Evolutionary conservation across 2,329 filamentous ascomycete species (phyloP), one percentile per base, ranked within the genome.

Genomic region (Fusarium anthophilum): DNA sequence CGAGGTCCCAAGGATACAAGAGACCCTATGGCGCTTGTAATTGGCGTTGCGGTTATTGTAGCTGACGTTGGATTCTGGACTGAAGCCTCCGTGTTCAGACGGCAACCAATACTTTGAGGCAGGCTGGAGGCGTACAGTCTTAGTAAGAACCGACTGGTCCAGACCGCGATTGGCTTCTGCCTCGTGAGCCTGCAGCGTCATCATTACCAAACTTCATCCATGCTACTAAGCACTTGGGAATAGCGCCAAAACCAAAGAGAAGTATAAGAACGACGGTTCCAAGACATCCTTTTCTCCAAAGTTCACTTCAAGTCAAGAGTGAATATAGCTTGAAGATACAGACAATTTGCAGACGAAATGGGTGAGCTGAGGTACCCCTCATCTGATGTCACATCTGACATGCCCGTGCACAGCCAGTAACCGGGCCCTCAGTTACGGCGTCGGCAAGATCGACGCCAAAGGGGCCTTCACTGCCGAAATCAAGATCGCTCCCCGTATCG

Each of bases 401-500:
- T 6, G 2, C 8, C 8, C 20, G 55, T 35, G 22, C 15, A 55
- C 18, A 43, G 41, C 32, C n/a, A 53, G 55, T 14, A 30, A 26
- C 2, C 30, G 66, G 20, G 5, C 8, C 7, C 45, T 54, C 8
- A 73, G 24, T 41, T 76, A 76, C 2, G 56, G 63, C 8, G 32
- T 32, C 4, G 75, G 75, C 2, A 6, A 55, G 1, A 69, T 76
- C 6, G 28, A 69, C 3, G 72, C 60, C 6, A 20, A 66, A 39
- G 75, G 59, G 3, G 75, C 74, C 13, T 76, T 77, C 39, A 73
- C 72, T 0, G 60, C 74, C 6, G 75, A 76, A 44, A 76, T 76
- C 17, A 61, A 35, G 4, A 70, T 76, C 18, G 44, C 53, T 0
- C 41, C 58, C 0, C 66, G 74, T 3, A 51, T 76, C 10, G 64